Evolutionary conservation across 1,139 yeast genomes (phyloP).

Genomic region (Pichia terricola): DNA sequence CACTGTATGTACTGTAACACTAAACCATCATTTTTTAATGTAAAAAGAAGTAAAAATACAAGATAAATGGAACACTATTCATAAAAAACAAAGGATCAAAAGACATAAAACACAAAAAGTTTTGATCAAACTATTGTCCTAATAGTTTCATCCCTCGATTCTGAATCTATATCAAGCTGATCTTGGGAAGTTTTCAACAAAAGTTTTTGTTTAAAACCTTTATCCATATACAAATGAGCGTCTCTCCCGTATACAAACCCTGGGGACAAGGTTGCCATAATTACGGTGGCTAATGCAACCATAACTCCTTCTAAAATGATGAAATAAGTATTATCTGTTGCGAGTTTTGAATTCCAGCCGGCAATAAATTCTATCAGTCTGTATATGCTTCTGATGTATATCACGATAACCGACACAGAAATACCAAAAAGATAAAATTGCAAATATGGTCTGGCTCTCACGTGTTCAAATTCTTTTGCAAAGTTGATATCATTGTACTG

Average conservation of each 20-base stretch:
- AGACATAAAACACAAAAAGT: too few relatives aligned
- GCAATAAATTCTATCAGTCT: slow-evolving; percentile 69
- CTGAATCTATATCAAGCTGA: too few relatives aligned
- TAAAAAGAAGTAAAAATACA: too few relatives aligned
- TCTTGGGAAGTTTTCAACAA: too few relatives aligned
- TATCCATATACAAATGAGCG: neutral
- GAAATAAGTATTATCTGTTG: slow-evolving; percentile 19
- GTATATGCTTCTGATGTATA: slow-evolving; percentile 66
- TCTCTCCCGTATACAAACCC: slow-evolving; percentile 41
- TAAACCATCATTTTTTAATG: too few relatives aligned
- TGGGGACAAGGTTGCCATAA: slow-evolving; percentile 54
- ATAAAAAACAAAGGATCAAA: too few relatives aligned
- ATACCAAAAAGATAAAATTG: slow-evolving; percentile 40
- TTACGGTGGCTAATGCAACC: slow-evolving; percentile 17
- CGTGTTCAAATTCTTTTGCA: slow-evolving; percentile 18
- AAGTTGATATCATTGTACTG: slow-evolving; percentile 14
- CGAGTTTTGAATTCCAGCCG: slow-evolving; percentile 69
- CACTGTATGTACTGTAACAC: too few relatives aligned
- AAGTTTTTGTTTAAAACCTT: too few relatives aligned
- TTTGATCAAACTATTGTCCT: too few relatives aligned
- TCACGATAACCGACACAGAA: slow-evolving; percentile 43
- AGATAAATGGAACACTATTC: too few relatives aligned
- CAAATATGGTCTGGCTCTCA: slow-evolving; percentile 30
- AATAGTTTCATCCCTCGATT: too few relatives aligned
- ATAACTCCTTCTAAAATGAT: neutral